Evolutionary conservation across 2,329 filamentous ascomycete species (phyloP).

Genomic region (Fusarium newnesense): DNA sequence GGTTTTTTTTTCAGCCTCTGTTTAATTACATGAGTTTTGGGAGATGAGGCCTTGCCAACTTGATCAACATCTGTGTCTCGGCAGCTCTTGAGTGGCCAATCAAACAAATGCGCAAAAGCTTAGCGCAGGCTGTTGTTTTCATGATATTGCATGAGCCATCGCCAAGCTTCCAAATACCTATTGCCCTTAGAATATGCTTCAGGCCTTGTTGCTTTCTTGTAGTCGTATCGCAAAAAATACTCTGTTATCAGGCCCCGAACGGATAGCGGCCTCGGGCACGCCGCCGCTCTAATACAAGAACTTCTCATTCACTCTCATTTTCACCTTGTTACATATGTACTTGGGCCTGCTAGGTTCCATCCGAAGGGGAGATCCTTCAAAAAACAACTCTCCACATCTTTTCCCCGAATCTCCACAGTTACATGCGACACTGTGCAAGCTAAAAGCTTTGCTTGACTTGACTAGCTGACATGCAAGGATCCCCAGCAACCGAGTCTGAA

Average conservation of each 20-base stretch:
- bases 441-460: slow-evolving; percentile 8
- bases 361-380: slow-evolving; percentile 19
- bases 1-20: neutral
- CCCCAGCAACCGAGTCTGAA: slow-evolving; percentile 10
- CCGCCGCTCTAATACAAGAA: neutral
- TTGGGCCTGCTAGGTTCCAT: slow-evolving; percentile 15
- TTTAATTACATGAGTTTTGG: slow-evolving; percentile 27
- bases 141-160: neutral
- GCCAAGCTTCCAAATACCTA: neutral
- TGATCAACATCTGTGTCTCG: slow-evolving; percentile 21
- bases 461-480: slow-evolving; percentile 20
- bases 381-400: slow-evolving; percentile 20
- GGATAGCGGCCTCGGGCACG: neutral
- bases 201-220: neutral
- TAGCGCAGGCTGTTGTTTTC: slow-evolving; percentile 1
- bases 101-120: slow-evolving; percentile 11
- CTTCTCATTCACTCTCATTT: neutral
- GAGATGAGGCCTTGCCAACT: slow-evolving; percentile 15
- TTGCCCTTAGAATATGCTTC: neutral
- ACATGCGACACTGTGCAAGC: slow-evolving; percentile 24
- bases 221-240: neutral
- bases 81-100: slow-evolving; percentile 15
- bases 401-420: slow-evolving; percentile 24
- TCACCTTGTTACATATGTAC: neutral
- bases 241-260: neutral